Evolutionary conservation across 371 early-diverging fungal species (phyloP).

Genomic region (Mortierella sp.): DNA sequence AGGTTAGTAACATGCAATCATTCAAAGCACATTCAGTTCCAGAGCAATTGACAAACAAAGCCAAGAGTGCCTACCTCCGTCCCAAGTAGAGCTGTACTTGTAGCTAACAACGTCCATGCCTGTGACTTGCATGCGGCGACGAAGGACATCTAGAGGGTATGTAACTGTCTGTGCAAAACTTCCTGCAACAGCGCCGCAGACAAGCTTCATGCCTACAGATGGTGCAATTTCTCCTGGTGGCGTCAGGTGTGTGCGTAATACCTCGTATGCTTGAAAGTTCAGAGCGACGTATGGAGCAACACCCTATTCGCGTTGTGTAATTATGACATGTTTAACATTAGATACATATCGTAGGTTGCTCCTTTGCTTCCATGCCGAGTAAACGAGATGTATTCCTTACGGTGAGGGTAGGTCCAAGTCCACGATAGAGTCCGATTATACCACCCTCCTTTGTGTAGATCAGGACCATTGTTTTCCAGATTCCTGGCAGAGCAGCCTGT

Average conservation of each 20-base stretch:
- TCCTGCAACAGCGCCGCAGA: conserved; percentile 93
- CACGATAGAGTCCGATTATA: conserved; percentile 85
- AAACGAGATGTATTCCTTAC: conserved; percentile 57
- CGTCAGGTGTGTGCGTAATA: conserved; percentile 78
- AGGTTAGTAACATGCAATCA: neutral
- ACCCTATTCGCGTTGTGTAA: conserved; percentile 61
- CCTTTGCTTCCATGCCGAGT: neutral
- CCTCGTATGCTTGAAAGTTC: conserved; percentile 89
- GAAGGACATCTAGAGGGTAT: conserved; percentile 91
- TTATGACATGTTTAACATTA: neutral
- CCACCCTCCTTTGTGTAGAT: conserved; percentile 88
- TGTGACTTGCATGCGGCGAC: conserved; percentile 91
- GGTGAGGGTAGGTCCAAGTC: conserved; percentile 85
- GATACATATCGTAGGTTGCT: neutral
- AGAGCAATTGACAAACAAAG: neutral
- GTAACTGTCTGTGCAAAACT: conserved; percentile 92
- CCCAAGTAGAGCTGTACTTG: conserved; percentile 83
- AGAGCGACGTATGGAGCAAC: conserved; percentile 91
- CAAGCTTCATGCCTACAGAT: conserved; percentile 74
- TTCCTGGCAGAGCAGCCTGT: conserved; percentile 75
- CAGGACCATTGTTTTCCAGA: conserved; percentile 70
- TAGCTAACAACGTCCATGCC: conserved; percentile 80
- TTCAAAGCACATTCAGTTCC: too few relatives aligned
- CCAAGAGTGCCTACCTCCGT: conserved; percentile 60
- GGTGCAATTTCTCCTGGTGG: conserved; percentile 74